These are phyloP conservation scores for Leptodontidium sp. DNA, from an alignment of 2,329 filamentous ascomycete species.

Conservation along the genomic window DNA sequence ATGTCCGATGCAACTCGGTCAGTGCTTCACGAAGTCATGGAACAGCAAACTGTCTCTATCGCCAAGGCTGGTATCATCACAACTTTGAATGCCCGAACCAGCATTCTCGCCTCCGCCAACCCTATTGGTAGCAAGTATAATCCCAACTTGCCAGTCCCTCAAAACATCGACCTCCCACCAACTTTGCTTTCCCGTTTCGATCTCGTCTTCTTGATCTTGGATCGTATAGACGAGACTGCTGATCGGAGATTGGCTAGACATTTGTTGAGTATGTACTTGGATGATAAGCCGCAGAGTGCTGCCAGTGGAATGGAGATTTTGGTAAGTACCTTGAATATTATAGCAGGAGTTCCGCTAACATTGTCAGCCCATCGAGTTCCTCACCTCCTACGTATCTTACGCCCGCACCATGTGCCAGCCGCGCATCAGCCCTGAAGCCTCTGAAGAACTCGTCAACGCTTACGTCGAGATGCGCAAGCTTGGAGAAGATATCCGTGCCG, in stretches of 20 bases:
- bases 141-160: conserved; percentile 90
- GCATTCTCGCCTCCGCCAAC: conserved; percentile 95
- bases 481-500: conserved; percentile 83
- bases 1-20: conserved; percentile 80
- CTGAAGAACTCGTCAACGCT: conserved; percentile 81
- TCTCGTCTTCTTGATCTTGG: conserved; percentile 94
- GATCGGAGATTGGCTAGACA: conserved; percentile 92
- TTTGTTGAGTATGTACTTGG: conserved; percentile 94
- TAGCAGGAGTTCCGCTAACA: conserved; percentile 41
- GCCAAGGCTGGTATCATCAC: conserved; percentile 83
- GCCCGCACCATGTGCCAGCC: conserved; percentile 88
- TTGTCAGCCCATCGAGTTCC: conserved; percentile 84
- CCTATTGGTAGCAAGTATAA: conserved; percentile 99
- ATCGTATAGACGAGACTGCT: conserved; percentile 88
- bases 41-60: conserved; percentile 81
- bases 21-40: conserved; percentile 82
- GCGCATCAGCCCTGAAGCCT: conserved; percentile 79
- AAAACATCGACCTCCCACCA: conserved; percentile 97
- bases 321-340: conserved; percentile 59
- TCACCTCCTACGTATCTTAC: conserved; percentile 97
- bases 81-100: conserved; percentile 93
- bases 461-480: conserved; percentile 97
- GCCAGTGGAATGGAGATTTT: conserved; percentile 78
- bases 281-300: conserved; percentile 90
- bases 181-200: conserved; percentile 96